These are phyloP conservation scores for Oryza glumipatula DNA, from an alignment of 176 grass and related monocot species.

Conservation along the genomic window DNA sequence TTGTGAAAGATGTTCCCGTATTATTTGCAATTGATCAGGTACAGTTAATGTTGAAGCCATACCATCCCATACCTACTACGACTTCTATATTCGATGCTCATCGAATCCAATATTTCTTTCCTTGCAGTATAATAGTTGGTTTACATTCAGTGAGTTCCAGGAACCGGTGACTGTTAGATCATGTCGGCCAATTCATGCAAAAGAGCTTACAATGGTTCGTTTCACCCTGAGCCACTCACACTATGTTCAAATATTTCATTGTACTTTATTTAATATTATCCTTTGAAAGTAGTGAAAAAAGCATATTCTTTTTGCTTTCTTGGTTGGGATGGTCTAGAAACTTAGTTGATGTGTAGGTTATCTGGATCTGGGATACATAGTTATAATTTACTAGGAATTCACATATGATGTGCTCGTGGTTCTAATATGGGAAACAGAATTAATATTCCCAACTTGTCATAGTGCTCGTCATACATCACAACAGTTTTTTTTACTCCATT, in stretches of 20 bases:
- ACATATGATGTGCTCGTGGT: not conserved
- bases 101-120: slow-evolving; percentile 11
- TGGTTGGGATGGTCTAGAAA: slow-evolving; percentile 20
- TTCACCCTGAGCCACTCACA: slow-evolving; percentile 19
- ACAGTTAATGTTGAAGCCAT: slow-evolving; percentile 31
- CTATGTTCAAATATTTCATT: slow-evolving; percentile 3
- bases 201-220: slow-evolving; percentile 87
- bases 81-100: slow-evolving; percentile 28
- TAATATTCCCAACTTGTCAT: not conserved
- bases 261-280: slow-evolving; percentile 1
- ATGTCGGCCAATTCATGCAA: slow-evolving; percentile 77
- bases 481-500: not conserved
- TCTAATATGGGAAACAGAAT: not conserved
- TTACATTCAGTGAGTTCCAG: slow-evolving; percentile 95
- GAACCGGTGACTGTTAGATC: slow-evolving; percentile 80
- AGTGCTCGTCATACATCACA: not conserved
- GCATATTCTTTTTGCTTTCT: slow-evolving; percentile 3
- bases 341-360: not conserved
- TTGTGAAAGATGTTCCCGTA: slow-evolving; percentile 90
- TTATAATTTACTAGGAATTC: not conserved
- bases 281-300: slow-evolving; percentile 10
- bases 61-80: not conserved
- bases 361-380: not conserved
- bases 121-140: slow-evolving; percentile 96
- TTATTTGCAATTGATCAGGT: slow-evolving; percentile 97